Evolutionary conservation across 495 filamentous ascomycete genomes (phyloP).

Genomic region (Aspergillus bridgeri): DNA sequence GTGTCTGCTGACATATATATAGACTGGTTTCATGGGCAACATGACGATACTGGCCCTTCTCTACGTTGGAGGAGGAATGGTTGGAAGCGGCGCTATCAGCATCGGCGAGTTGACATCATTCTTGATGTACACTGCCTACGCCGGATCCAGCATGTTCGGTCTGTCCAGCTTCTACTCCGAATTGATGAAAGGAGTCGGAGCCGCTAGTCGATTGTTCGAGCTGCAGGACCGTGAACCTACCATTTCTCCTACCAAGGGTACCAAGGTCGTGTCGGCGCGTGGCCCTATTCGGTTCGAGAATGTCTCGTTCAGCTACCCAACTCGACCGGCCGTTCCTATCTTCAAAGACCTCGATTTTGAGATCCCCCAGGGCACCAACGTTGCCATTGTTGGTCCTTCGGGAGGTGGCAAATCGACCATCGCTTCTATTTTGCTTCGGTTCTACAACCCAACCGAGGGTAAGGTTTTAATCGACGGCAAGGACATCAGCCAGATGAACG

Average conservation of each 20-base stretch:
- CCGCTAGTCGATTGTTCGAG: conserved; percentile 91
- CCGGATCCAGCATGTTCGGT: conserved; percentile 86
- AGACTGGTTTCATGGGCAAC: conserved; percentile 86
- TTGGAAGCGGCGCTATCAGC: conserved; percentile 77
- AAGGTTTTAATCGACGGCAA: conserved; percentile 77
- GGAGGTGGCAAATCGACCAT: conserved; percentile 96
- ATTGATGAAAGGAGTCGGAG: conserved; percentile 97
- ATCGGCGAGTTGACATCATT: conserved; percentile 96
- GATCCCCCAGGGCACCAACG: conserved; percentile 87
- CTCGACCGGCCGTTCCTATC: conserved; percentile 82
- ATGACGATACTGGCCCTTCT: conserved; percentile 93
- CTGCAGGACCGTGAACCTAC: conserved; percentile 87
- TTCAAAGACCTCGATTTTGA: conserved; percentile 86
- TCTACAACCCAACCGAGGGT: conserved; percentile 82
- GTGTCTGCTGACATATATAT: conserved; percentile 21
- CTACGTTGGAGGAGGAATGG: conserved; percentile 86
- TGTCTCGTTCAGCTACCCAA: conserved; percentile 85
- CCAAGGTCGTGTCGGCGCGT: conserved; percentile 72
- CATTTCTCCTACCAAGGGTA: conserved; percentile 78
- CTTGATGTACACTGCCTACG: conserved; percentile 96
- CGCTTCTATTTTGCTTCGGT: conserved; percentile 79
- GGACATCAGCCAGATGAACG: conserved; percentile 84
- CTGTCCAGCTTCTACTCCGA: conserved; percentile 96
- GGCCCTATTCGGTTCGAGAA: conserved; percentile 84
- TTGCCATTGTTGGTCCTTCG: conserved; percentile 93